Evolutionary conservation across 2,329 filamentous ascomycete genomes (phyloP), one percentile per base, ranked within the genome.

Genomic region (Colletotrichum tamarilloi): DNA sequence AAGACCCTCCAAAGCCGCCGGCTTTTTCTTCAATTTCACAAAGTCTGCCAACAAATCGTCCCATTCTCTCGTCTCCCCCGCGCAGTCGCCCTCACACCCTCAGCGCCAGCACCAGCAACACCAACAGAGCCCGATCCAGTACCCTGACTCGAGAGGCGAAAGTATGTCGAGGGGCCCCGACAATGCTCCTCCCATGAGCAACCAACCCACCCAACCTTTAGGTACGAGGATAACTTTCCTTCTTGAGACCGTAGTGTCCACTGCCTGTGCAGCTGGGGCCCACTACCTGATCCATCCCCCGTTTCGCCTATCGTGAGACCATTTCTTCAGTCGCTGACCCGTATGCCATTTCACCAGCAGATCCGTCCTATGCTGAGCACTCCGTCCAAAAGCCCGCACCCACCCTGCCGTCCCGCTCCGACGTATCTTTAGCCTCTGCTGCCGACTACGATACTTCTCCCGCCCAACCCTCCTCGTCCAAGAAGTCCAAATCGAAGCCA

Each of bases 401-500:
- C 59, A 81, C 84, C 74, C 78, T 85, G 67, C 84, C 85, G 52
- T 86, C 87, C 59, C 86, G 82, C 77, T 89, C 89, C 74, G 86
- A 90, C 72, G 78, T 88, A 55, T 89, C 89, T 71, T 78, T 90
- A 62, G 84, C 84, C 52, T 88, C 88, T 7, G 81, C 83, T n/a
- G 79, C 80, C 67, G 88, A 90, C 58, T 80, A 83, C 79, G 88
- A 90, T 67, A 77, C 77, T 59, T 66, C 78, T 66, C 68, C 76
- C 55, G 67, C 76, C 49, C 77, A 75, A 26, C 68, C 64, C 55
- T 62, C 81, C n/a, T 79, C 80, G 5, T 77, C 80, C 24, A 88
- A 85, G 80, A 88, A 85, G 78, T 82, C 78, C 76, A 91, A 90
- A 76, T 84, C 86, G 16, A 91, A 91, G 74, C 83, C 87, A 9